Evolutionary conservation across 495 filamentous ascomycete species (phyloP).

Genomic region (Geopyxis carbonaria): DNA sequence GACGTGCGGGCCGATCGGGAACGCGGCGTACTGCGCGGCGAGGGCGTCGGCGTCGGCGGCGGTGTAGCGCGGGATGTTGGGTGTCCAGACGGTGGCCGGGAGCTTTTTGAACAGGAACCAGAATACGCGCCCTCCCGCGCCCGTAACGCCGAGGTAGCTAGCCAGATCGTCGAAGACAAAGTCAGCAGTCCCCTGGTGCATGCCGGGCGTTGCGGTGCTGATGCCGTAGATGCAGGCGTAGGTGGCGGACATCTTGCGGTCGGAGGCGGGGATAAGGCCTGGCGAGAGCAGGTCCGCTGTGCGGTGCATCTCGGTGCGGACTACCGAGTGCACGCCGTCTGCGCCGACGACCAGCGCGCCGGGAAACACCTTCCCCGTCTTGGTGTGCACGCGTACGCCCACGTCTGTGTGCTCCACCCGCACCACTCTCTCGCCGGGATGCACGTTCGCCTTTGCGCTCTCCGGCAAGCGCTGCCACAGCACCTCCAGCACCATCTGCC

Average conservation of each 20-base stretch:
- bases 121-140: conserved; percentile 8
- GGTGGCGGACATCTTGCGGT: conserved; percentile 17
- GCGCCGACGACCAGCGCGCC: conserved; percentile 37
- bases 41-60: conserved; percentile 25
- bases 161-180: conserved; percentile 4
- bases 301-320: conserved; percentile 15
- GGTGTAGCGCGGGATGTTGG: conserved; percentile 27
- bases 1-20: conserved; percentile 23
- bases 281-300: conserved; percentile 8
- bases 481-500: conserved; percentile 25
- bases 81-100: conserved; percentile 26
- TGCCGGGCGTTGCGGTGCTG: conserved; percentile 8
- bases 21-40: conserved; percentile 21
- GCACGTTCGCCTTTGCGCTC: conserved; percentile 24
- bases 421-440: conserved; percentile 25
- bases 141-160: conserved; percentile 6
- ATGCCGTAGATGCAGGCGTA: conserved; percentile 20
- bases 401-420: conserved; percentile 9
- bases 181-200: conserved; percentile 3
- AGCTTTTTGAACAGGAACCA: conserved; percentile 29
- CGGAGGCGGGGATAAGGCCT: too few relatives aligned
- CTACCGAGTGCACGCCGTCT: conserved; percentile 30
- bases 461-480: conserved; percentile 28
- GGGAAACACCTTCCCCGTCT: conserved; percentile 28
- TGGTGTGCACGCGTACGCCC: conserved; percentile 11